Evolutionary conservation across 371 early-diverging fungal genomes (phyloP).

Genomic region (Saksenaea oblongispora): DNA sequence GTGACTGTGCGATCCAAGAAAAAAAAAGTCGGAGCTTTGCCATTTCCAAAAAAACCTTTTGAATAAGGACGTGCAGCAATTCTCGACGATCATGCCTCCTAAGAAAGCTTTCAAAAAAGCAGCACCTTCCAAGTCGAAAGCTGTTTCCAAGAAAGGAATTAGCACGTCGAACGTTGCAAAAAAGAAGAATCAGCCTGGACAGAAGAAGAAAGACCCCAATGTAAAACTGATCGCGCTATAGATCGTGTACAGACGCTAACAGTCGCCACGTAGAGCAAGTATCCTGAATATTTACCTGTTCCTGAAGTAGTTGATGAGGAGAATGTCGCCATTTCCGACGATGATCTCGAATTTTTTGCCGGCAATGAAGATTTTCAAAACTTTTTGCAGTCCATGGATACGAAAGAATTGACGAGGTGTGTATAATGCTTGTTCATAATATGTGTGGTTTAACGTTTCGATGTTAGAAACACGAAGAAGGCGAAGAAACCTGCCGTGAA

Average conservation of each 20-base stretch:
- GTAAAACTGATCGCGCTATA: neutral
- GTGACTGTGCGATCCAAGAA: neutral
- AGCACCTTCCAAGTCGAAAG: neutral
- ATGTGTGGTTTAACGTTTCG: neutral
- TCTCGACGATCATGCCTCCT: neutral
- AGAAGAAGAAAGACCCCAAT: neutral
- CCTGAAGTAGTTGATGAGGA: slow-evolving; percentile 30
- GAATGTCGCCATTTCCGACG: slow-evolving; percentile 62
- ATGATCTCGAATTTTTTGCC: slow-evolving; percentile 61
- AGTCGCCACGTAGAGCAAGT: neutral
- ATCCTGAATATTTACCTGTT: slow-evolving; percentile 25
- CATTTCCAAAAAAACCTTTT: neutral
- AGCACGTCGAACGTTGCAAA: neutral
- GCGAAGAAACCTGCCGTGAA: slow-evolving; percentile 16
- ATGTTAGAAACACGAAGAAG: slow-evolving; percentile 19
- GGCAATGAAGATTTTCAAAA: slow-evolving; percentile 26
- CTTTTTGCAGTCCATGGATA: slow-evolving; percentile 29
- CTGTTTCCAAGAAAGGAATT: neutral
- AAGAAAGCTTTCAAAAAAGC: neutral
- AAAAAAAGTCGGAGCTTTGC: neutral
- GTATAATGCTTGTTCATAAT: neutral
- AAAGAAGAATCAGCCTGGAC: neutral
- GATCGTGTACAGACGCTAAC: neutral
- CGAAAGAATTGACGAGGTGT: slow-evolving; percentile 44
- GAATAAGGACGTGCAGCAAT: neutral